Base-by-base conservation (phyloP, 352 stramenopile genomes). In the Pythium myriotylum region DNA sequence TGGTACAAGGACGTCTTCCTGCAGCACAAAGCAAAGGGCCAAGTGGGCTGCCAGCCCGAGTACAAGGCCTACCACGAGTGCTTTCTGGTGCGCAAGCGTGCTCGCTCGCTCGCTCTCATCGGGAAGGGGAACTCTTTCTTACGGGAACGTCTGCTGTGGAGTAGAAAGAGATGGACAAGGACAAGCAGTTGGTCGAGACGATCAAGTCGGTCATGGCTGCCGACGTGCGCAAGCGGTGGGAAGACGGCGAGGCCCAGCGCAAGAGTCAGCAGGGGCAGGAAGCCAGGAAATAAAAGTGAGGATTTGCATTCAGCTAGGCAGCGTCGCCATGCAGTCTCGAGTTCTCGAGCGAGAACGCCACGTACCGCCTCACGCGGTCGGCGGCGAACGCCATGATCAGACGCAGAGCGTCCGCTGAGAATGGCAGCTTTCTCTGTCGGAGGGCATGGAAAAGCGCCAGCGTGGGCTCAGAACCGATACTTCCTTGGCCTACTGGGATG, bases 1-100 rank as follows among this genome's bases (percentile, higher is more conserved):
- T 95, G 86, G 86, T 95, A 93, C 70, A 90, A 83, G 47, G 73
- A 93, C 35, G 74, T 93, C 26, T 95, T 95, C 59, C 68, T 95
- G 19, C 81, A 91, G 73, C 71, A 89, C 43, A 93, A 91, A 57
- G 84, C 80, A 32, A 50, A 86, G 32, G 82, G 81, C 52, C 65
- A 86, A 56, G 65, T 92, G 14, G 86, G 86, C 50, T 95, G 86
- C 48, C 72, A 89, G 59, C 74, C 89, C 37, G 81, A 93, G 69
- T 95, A 95, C 72, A 78, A 88, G 40, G 76, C 77, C 7, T 95
- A 95, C 61, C 76, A 62, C 43, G 73, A 75, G 20, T 95, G 84
- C 73, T 91, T 84, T 45, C 49, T 85, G 79, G 84, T 94, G 61
- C 49, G 65, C 52, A 0, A 4, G 2, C 3, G n/a, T n/a, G n/a